Conservation (phyloP, 2,329 filamentous ascomycete species). For the Arthrobotrys sphaeroides region DNA sequence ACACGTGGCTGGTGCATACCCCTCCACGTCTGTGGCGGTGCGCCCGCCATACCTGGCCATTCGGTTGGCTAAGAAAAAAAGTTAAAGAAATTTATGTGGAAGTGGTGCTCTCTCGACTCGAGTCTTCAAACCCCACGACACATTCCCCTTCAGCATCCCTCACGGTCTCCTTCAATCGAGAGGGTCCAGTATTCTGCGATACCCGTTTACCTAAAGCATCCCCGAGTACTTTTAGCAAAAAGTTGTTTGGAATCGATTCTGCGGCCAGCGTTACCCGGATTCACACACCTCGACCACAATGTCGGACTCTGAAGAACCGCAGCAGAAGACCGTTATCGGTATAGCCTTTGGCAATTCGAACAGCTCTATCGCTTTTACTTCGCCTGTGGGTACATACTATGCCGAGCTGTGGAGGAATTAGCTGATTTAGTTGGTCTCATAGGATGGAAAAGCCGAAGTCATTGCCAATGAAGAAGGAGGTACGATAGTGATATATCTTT, state of each 20-base stretch:
- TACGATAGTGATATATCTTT: constrained; percentile 62
- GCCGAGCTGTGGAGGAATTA: neutral
- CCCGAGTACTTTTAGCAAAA: neutral
- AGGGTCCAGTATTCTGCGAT: neutral
- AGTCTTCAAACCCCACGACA: constrained; percentile 22
- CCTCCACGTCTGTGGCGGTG: constrained; percentile 40
- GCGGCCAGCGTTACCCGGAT: neutral
- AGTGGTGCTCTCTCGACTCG: constrained; percentile 13
- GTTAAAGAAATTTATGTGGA: constrained; percentile 49
- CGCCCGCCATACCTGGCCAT: constrained; percentile 4
- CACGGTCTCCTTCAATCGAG: neutral
- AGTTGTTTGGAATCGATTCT: neutral
- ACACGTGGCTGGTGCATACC: constrained; percentile 18
- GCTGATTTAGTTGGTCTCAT: constrained; percentile 39
- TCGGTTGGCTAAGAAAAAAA: constrained; percentile 35
- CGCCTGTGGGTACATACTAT: constrained; percentile 64
- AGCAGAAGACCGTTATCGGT: constrained; percentile 78
- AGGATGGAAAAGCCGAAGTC: constrained; percentile 92
- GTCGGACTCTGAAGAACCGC: constrained; percentile 50
- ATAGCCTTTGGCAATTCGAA: constrained; percentile 98
- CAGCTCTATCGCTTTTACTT: constrained; percentile 93
- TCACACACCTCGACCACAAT: constrained; percentile 18
- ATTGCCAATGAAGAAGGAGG: constrained; percentile 99
- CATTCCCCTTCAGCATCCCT: neutral
- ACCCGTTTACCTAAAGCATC: constrained; percentile 1